These are phyloP conservation scores for Alternaria alternata DNA, from an alignment of 2,329 filamentous ascomycete genomes.

Conservation along the genomic window DNA sequence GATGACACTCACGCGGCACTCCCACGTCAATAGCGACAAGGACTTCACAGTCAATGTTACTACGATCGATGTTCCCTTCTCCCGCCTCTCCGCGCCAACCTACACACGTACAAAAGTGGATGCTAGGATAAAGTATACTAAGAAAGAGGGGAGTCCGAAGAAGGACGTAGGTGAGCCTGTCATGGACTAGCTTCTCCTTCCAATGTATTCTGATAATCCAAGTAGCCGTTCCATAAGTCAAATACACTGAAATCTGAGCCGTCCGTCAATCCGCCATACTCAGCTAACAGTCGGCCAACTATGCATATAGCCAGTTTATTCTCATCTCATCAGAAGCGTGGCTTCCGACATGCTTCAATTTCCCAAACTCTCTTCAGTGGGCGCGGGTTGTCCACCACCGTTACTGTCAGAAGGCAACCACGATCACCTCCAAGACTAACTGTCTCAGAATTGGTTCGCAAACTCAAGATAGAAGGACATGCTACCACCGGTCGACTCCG, in stretches of 20 bases:
- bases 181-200: slow-evolving; percentile 4
- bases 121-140: background rate
- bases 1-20: slow-evolving; percentile 33
- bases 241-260: slow-evolving; percentile 3
- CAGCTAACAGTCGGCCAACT: background rate
- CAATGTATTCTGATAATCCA: slow-evolving; percentile 15
- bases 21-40: background rate
- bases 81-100: slow-evolving; percentile 41
- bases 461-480: slow-evolving; percentile 3
- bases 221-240: slow-evolving; percentile 6
- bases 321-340: background rate
- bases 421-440: slow-evolving; percentile 5
- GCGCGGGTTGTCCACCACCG: background rate
- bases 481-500: slow-evolving; percentile 3
- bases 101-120: too few relatives aligned
- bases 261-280: background rate
- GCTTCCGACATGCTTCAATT: background rate
- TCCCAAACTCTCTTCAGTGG: background rate
- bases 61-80: slow-evolving; percentile 61
- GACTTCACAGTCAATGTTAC: slow-evolving; percentile 37
- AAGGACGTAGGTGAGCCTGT: slow-evolving; percentile 23
- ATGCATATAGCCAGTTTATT: background rate
- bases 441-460: background rate
- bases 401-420: background rate
- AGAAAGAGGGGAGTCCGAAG: background rate